Conservation (phyloP, 139 green algal species). For the Tetradesmus obliquus region DNA sequence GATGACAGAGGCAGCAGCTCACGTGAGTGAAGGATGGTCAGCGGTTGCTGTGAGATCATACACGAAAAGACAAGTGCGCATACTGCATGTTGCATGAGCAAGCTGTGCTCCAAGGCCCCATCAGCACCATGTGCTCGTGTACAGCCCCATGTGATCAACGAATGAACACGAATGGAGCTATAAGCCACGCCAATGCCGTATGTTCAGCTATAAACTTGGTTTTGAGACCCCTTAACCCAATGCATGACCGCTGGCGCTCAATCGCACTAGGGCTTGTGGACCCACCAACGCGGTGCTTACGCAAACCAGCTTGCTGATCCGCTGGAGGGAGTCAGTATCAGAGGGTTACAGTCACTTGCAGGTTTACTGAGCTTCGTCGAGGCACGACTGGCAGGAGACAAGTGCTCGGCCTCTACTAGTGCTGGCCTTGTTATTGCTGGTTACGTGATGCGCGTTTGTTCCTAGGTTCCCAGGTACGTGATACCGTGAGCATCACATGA, state of each 20-base stretch:
- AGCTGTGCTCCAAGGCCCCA: background rate
- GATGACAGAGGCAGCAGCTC: background rate
- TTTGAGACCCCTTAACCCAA: too few relatives aligned
- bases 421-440: background rate
- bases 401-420: background rate
- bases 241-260: too few relatives aligned
- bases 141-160: background rate
- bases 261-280: background rate
- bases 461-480: background rate
- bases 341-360: too few relatives aligned
- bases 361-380: too few relatives aligned
- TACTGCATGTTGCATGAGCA: background rate
- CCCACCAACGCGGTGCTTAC: background rate
- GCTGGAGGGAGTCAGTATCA: background rate
- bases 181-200: background rate
- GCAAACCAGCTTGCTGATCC: background rate
- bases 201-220: background rate
- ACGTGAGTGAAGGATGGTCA: too few relatives aligned
- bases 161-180: background rate
- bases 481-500: too few relatives aligned
- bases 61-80: too few relatives aligned
- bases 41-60: too few relatives aligned
- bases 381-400: background rate
- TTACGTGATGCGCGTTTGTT: background rate
- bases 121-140: background rate